Evolutionary conservation across 495 filamentous ascomycete species (phyloP).

Genomic region (Glarea lozoyensis): DNA sequence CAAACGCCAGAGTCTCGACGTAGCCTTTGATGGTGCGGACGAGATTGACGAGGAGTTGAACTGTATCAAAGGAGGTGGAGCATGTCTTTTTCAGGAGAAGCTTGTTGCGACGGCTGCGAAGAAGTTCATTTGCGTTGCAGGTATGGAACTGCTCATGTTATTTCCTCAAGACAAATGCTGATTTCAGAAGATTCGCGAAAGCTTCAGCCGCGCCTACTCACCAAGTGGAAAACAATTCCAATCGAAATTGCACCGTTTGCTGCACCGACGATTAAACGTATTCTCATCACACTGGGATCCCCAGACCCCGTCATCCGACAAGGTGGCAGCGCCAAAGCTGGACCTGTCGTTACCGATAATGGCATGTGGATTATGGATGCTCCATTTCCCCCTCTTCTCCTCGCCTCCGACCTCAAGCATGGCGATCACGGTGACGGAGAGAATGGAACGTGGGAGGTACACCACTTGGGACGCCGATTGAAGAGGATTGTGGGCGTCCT

Average conservation of each 20-base stretch:
- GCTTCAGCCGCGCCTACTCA: slow-evolving; percentile 66
- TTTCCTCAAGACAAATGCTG: not conserved
- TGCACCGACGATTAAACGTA: slow-evolving; percentile 57
- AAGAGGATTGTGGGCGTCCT: slow-evolving; percentile 80
- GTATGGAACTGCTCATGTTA: slow-evolving; percentile 31
- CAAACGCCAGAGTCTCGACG: slow-evolving; percentile 48
- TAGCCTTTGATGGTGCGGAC: slow-evolving; percentile 92
- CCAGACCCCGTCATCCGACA: slow-evolving; percentile 57
- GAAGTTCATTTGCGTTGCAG: slow-evolving; percentile 91
- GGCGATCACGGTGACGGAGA: slow-evolving; percentile 35
- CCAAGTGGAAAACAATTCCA: slow-evolving; percentile 70
- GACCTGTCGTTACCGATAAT: slow-evolving; percentile 86
- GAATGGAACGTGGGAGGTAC: slow-evolving; percentile 67
- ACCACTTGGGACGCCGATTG: slow-evolving; percentile 57
- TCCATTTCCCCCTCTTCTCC: slow-evolving; percentile 64
- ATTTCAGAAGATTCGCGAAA: slow-evolving; percentile 69
- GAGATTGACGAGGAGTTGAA: slow-evolving; percentile 94
- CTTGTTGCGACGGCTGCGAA: slow-evolving; percentile 76
- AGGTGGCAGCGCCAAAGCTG: slow-evolving; percentile 60
- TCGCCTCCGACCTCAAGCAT: slow-evolving; percentile 44
- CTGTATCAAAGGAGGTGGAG: slow-evolving; percentile 95
- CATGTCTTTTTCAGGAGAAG: slow-evolving; percentile 97
- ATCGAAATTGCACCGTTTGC: slow-evolving; percentile 88
- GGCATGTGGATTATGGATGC: slow-evolving; percentile 90
- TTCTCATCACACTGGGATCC: slow-evolving; percentile 62